Evolutionary conservation across 2,329 filamentous ascomycete species (phyloP), one percentile per base, ranked within the genome.

Genomic region (Colletotrichum sansevieriae): DNA sequence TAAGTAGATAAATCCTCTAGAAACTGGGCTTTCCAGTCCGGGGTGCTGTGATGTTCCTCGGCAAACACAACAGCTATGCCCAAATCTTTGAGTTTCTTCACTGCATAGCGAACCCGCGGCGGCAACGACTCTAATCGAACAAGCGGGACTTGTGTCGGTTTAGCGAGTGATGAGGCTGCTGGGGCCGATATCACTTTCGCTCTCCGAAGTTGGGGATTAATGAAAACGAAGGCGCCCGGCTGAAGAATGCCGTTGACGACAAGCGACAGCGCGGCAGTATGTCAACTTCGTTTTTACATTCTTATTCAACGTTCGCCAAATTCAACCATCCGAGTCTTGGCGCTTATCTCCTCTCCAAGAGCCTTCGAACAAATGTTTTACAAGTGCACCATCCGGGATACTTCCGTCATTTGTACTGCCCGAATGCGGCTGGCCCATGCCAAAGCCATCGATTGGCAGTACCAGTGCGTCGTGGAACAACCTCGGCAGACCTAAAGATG

Each of bases 361-460:
- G 13, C 59, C 59, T 12, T 47, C 52, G 13, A 77, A 76, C 10
- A 74, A 47, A 57, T 76, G 76, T 62, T 71, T 73, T 47, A 76
- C 64, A 49, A 76, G 61, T 3, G 75, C 76, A 39, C 69, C 65
- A 4, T 73, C 63, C 1, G 75, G 75, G 11, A 74, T 71, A 3
- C 61, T 66, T 9, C 75, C 75, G n/a, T 77, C 74, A 37, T 76
- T 68, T 1, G 75, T 76, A 44, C 74, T 75, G 35, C 68, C 56
- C 37, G 75, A 76, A 47, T 76, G 75, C 9, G 41, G 18, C 52
- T 76, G 75, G 3, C 73, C 75, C 71, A 76, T 73, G 13, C 75
- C 75, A 33, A 76, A 76, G 2, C 73, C 73, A 35, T 76, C 72
- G 41, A 76, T 76, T 2, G 75, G 68, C 22, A 76, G 57, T 33